A percentile compares a stretch with the other conserved stretches of the same genome.
These are phyloP conservation scores for Terfezia boudieri DNA, from an alignment of 495 filamentous ascomycete species.

Conservation along the genomic window DNA sequence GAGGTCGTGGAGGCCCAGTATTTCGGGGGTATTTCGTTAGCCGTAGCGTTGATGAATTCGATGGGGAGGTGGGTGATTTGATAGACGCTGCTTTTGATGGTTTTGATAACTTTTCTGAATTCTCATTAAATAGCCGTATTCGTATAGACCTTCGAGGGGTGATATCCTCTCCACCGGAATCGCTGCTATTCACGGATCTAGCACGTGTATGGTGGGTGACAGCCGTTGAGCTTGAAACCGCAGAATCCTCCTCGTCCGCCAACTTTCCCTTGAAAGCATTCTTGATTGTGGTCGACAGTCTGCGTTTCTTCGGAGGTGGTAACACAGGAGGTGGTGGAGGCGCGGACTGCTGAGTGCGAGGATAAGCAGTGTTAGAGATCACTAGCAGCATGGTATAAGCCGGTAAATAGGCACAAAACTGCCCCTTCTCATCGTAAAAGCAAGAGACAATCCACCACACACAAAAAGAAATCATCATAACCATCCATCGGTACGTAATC, in stretches of 20 bases:
- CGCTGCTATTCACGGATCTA: conserved; percentile 3
- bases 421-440: conserved; percentile 57
- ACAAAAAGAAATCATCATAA: conserved; percentile 56
- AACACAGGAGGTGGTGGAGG: background rate
- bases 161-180: conserved; percentile 28
- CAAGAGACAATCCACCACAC: conserved; percentile 58
- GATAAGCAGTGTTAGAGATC: no score
- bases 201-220: conserved; percentile 6
- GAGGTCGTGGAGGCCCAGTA: conserved; percentile 66
- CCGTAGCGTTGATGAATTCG: conserved; percentile 30
- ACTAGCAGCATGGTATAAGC: no score
- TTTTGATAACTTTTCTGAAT: conserved; percentile 39
- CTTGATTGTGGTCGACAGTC: background rate
- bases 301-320: background rate
- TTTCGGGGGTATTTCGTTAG: conserved; percentile 76
- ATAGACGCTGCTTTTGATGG: conserved; percentile 26
- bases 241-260: background rate
- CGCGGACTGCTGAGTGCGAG: background rate
- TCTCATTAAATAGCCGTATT: conserved; percentile 77
- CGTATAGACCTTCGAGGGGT: conserved; percentile 60
- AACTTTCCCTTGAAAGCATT: background rate
- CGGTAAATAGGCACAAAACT: conserved; percentile 28
- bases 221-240: background rate
- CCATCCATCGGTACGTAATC: conserved; percentile 36
- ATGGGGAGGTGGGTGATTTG: conserved; percentile 79